Percentiles rank a stretch among this genome's conserved stretches.
phyloP scores from a whole-genome alignment of 2,329 filamentous ascomycete species.

The Nemania bipapillata region DNA sequence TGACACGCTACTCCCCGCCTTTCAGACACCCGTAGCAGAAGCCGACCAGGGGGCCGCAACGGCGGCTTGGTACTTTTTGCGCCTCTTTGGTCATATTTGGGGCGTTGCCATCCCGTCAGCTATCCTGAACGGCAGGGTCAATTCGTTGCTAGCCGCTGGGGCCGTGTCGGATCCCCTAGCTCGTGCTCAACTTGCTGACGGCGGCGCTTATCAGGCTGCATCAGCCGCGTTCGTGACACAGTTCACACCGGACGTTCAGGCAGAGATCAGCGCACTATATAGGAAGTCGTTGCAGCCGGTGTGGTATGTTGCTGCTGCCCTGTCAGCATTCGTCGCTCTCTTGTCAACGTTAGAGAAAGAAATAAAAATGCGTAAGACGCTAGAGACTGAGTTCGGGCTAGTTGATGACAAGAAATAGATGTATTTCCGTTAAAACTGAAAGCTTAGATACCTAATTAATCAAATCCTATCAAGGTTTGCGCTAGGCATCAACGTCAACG shows the following conservation, averaged over 20 bases:
- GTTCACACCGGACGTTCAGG: constrained; percentile 28
- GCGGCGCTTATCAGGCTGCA: constrained; percentile 40
- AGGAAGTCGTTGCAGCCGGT: constrained; percentile 51
- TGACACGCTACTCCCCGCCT: constrained; percentile 54
- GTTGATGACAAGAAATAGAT: constrained; percentile 33
- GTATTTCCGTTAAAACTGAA: background rate
- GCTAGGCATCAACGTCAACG: no score
- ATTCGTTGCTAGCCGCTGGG: background rate
- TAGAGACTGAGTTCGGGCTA: constrained; percentile 56
- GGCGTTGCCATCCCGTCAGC: constrained; percentile 56
- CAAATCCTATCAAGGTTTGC: no score
- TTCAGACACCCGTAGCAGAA: constrained; percentile 52
- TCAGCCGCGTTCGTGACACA: constrained; percentile 38
- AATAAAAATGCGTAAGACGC: constrained; percentile 52
- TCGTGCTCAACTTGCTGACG: constrained; percentile 29
- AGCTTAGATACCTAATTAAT: no score
- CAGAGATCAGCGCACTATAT: constrained; percentile 52
- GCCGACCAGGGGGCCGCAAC: constrained; percentile 49
- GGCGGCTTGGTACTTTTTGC: constrained; percentile 55
- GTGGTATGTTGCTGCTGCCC: constrained; percentile 53
- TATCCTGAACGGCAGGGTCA: constrained; percentile 49
- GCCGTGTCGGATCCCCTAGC: constrained; percentile 22
- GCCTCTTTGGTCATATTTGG: constrained; percentile 57
- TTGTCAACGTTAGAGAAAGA: constrained; percentile 52
- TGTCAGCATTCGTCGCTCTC: constrained; percentile 51